Evolutionary conservation across 495 filamentous ascomycete genomes (phyloP).

Genomic region (Hypoxylon trugodes): DNA sequence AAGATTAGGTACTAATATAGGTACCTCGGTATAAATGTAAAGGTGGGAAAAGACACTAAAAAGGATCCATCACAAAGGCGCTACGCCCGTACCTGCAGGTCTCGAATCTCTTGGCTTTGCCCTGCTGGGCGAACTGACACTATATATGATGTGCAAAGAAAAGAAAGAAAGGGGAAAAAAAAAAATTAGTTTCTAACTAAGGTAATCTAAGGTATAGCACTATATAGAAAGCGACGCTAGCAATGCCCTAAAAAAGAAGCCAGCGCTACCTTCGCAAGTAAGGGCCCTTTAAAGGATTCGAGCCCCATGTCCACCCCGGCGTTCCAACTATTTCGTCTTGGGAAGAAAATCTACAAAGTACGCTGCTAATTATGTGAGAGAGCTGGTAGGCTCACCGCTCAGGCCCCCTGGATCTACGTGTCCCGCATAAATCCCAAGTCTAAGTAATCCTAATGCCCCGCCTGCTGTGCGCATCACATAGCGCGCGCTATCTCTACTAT

Average conservation of each 20-base stretch:
- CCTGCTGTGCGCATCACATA: conserved; percentile 3
- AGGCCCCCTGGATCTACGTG: conserved; percentile 15
- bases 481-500: conserved; percentile 10
- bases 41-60: neutral
- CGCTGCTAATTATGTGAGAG: neutral
- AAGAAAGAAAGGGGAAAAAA: neutral
- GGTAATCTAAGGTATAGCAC: no score
- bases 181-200: neutral
- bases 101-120: neutral
- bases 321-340: conserved; percentile 4
- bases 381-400: conserved; percentile 12
- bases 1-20: no score
- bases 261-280: neutral
- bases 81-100: conserved; percentile 12
- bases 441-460: conserved; percentile 5
- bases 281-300: neutral
- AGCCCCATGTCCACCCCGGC: neutral
- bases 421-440: conserved; percentile 21
- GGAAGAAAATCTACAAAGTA: neutral
- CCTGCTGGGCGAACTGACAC: conserved; percentile 3
- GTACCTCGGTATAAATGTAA: no score
- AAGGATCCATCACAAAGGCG: conserved; percentile 6
- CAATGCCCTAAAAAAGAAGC: neutral
- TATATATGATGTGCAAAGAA: no score
- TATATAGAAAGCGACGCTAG: neutral